These are phyloP conservation scores for Pleurotus tuber-regium DNA, from an alignment of 768 basidiomycete genomes.

Conservation along the genomic window DNA sequence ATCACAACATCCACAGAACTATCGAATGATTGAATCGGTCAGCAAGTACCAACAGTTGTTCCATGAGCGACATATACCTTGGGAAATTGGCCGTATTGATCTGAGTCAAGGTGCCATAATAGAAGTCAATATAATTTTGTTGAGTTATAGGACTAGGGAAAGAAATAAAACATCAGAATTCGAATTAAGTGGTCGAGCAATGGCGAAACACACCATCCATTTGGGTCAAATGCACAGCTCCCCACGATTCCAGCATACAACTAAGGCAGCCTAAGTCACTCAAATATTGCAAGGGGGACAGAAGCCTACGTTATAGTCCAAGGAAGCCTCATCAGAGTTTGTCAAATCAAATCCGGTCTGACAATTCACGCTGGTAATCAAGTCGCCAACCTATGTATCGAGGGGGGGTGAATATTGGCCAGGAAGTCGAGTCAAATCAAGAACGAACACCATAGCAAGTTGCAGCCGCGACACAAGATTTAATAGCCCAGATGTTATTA, in stretches of 20 bases:
- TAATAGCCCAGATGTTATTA: constrained; percentile 12
- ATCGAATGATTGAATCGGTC: not conserved
- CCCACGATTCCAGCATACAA: constrained; percentile 19
- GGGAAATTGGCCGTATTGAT: constrained; percentile 13
- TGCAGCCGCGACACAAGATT: constrained; percentile 16
- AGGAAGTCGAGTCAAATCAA: not conserved
- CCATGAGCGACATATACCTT: not conserved
- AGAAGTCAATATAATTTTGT: constrained; percentile 20
- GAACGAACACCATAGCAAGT: constrained; percentile 16
- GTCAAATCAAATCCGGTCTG: constrained; percentile 11
- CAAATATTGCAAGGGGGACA: not conserved
- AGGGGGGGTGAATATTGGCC: not conserved
- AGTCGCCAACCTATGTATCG: constrained; percentile 11
- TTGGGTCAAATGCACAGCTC: constrained; percentile 14
- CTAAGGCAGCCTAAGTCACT: constrained; percentile 2
- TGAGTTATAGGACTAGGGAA: constrained; percentile 17
- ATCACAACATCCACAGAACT: constrained; percentile 3
- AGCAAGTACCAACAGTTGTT: too few species aligned
- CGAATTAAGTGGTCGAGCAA: constrained; percentile 1
- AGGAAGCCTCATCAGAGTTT: constrained; percentile 8
- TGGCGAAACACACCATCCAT: constrained; percentile 12
- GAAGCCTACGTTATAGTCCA: constrained; percentile 11
- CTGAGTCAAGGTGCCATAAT: constrained; percentile 13
- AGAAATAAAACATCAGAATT: not conserved
- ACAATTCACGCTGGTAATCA: constrained; percentile 15